These are phyloP conservation scores for Pseudovirgaria hyperparasitica DNA, from an alignment of 2,329 filamentous ascomycete genomes.

Conservation along the genomic window DNA sequence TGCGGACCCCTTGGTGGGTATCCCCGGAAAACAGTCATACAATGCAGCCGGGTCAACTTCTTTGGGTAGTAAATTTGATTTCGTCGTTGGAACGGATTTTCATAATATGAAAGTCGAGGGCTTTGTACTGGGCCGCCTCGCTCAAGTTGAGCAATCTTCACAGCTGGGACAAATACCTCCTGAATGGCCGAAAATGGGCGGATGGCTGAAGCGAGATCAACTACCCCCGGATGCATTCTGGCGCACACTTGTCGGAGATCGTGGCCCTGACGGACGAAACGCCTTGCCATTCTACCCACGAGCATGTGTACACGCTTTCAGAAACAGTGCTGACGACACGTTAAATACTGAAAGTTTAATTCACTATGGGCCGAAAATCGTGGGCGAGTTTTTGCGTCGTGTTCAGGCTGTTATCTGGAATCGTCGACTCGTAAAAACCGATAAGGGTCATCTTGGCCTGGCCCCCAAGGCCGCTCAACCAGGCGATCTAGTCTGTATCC, in stretches of 20 bases:
- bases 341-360: not conserved
- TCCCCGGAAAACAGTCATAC: conserved; percentile 16
- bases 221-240: conserved; percentile 8
- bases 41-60: conserved; percentile 10
- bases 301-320: conserved; percentile 9
- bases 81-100: conserved; percentile 7
- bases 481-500: conserved; percentile 18
- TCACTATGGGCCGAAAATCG: conserved; percentile 2
- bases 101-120: conserved; percentile 21
- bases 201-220: conserved; percentile 2
- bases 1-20: conserved; percentile 24
- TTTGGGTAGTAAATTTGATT: conserved; percentile 13
- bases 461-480: conserved; percentile 14
- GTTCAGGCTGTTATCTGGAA: conserved; percentile 12
- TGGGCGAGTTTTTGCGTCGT: conserved; percentile 10
- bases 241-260: conserved; percentile 9
- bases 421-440: conserved; percentile 15
- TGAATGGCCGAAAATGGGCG: conserved; percentile 6
- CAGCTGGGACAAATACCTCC: conserved; percentile 8
- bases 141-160: conserved; percentile 5
- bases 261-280: conserved; percentile 8
- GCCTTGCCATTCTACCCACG: conserved; percentile 9
- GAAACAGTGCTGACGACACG: conserved; percentile 5
- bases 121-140: conserved; percentile 14
- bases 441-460: conserved; percentile 13